Percentiles rank a stretch among this genome's conserved stretches.
Conservation (phyloP, 2,329 filamentous ascomycete species). For the Alternaria metachromatica region DNA sequence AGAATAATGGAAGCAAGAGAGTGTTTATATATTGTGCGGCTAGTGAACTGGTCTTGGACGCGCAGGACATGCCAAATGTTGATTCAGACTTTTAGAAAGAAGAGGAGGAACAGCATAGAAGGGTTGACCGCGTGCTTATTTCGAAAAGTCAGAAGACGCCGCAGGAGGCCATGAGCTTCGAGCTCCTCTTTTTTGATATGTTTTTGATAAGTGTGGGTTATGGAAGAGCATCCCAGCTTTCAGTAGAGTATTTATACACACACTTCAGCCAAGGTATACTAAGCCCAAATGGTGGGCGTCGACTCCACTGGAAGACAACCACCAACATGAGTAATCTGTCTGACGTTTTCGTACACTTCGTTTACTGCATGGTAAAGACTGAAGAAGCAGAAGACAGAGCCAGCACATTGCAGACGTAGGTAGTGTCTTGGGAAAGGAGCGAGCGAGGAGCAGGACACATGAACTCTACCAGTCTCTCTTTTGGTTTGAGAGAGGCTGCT, state of each 20-base stretch:
- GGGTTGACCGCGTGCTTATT: too few relatives aligned
- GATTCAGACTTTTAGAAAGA: too few relatives aligned
- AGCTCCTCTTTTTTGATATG: too few relatives aligned
- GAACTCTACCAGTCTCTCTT: background rate
- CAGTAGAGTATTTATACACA: fast-evolving
- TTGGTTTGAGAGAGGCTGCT: fast-evolving
- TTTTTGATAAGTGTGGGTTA: background rate
- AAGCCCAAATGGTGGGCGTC: fast-evolving
- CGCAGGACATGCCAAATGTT: too few relatives aligned
- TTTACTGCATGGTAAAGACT: too few relatives aligned
- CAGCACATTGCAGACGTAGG: background rate
- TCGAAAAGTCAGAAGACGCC: background rate
- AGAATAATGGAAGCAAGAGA: too few relatives aligned
- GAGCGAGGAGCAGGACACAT: background rate
- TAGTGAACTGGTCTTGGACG: background rate
- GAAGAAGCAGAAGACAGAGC: background rate
- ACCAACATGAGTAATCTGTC: too few relatives aligned
- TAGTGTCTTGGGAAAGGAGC: background rate
- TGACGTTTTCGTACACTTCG: too few relatives aligned
- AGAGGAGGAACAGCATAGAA: too few relatives aligned
- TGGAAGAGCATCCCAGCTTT: background rate
- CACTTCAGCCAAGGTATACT: background rate
- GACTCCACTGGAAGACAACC: too few relatives aligned
- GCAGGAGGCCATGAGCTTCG: background rate
- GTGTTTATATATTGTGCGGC: fast-evolving